Evolutionary conservation across 108 stramenopile species (phyloP).

Genomic region (Cyclostephanos tholiformis): DNA sequence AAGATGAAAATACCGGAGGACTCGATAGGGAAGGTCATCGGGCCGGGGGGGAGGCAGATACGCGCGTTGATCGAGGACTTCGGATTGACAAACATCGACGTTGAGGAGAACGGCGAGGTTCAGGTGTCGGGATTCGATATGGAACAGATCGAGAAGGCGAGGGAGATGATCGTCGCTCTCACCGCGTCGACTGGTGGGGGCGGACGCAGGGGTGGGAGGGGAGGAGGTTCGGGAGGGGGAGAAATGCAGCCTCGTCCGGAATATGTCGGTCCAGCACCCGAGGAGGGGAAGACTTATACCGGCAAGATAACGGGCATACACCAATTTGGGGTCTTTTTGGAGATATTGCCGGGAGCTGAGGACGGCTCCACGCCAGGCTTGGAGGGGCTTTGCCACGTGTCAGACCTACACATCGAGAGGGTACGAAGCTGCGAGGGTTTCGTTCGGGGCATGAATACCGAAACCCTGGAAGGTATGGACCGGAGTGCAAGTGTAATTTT

Average conservation of each 20-base stretch:
- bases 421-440: conserved; percentile 85
- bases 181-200: conserved; percentile 51
- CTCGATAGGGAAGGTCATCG: conserved; percentile 83
- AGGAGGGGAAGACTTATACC: conserved; percentile 69
- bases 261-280: conserved; percentile 79
- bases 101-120: conserved; percentile 67
- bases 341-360: conserved; percentile 83
- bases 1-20: conserved; percentile 63
- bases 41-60: conserved; percentile 87
- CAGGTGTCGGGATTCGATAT: conserved; percentile 67
- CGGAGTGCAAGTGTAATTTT: background rate
- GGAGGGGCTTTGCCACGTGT: conserved; percentile 87
- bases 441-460: conserved; percentile 63
- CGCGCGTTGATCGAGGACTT: conserved; percentile 86
- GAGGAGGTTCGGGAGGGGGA: conserved; percentile 52
- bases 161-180: conserved; percentile 65
- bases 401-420: conserved; percentile 76
- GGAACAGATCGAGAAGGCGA: conserved; percentile 68
- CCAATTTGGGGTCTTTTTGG: conserved; percentile 82
- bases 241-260: conserved; percentile 51
- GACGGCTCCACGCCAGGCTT: conserved; percentile 78
- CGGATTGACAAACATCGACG: conserved; percentile 70
- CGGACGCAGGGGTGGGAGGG: conserved; percentile 26
- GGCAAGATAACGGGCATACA: conserved; percentile 83
- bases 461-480: conserved; percentile 69